Evolutionary conservation across 169 alveolate species (phyloP), one percentile per base, ranked within the genome.

Genomic region (Plasmodium cynomolgi): DNA sequence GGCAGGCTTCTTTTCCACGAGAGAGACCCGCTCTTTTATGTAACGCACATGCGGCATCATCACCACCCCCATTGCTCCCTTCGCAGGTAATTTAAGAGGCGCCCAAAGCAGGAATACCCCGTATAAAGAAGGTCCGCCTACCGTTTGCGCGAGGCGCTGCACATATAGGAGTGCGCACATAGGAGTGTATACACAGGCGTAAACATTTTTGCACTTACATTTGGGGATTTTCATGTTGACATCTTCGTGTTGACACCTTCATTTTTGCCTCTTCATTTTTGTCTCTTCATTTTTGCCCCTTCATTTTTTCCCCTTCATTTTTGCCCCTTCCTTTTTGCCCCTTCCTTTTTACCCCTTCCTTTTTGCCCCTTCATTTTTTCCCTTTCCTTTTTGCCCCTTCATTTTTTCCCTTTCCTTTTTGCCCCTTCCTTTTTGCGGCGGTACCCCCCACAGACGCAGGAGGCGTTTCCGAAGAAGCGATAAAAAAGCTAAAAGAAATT

Each of bases 381-480:
- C 1, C 8, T 9, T 37, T 6, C 44, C 2, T 5, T 37, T 37
- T 37, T 37, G 44, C 44, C 44, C 8, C 44, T 15, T 13, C 83
- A 75, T 75, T 75, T 26, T 26, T 34, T 1, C 62, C 83, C 15
- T 29, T 15, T 15, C 83, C n/a, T 75, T 75, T 75, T 39, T 34
- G 23, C n/a, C 17, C 41, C 20, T 74, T 41, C 56, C 34, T 26
- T 17, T 41, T n/a, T 37, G 11, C 34, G 11, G 81, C 17, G 33
- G 23, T 34, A 50, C 72, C 41, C 37, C n/a, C 73, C 23, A 33
- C 73, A 79, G 94, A 81, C 44, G 71, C 71, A 37, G 54, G 41
- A 23, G 94, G 94, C 73, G 88, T 34, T 80, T 90, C 94, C 73
- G 84, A 79, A 39, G 75, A 68, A 81, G 94, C 94, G 47, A 34